Evolutionary conservation across 2,329 filamentous ascomycete genomes (phyloP).

Genomic region (Samsoniella hepiali): DNA sequence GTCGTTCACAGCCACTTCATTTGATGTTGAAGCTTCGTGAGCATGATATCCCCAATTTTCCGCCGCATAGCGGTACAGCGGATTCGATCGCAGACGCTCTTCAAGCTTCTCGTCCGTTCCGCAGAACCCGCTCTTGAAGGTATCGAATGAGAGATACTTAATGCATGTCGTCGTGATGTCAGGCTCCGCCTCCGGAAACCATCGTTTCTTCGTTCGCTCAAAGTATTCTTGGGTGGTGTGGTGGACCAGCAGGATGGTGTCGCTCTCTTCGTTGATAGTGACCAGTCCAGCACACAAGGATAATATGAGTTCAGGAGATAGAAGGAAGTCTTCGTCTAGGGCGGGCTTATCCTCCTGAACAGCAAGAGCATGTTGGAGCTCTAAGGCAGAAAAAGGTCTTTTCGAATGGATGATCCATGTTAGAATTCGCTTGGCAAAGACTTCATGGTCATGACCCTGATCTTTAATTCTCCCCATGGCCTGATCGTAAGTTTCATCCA

Average conservation of each 20-base stretch:
- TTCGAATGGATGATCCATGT: slow-evolving; percentile 37
- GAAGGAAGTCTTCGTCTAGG: slow-evolving; percentile 32
- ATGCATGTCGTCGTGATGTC: neutral
- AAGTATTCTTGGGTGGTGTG: slow-evolving; percentile 13
- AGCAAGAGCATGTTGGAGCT: slow-evolving; percentile 41
- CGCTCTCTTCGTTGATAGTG: slow-evolving; percentile 34
- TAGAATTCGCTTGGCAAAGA: slow-evolving; percentile 33
- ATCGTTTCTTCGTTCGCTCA: neutral
- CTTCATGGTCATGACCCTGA: slow-evolving; percentile 29
- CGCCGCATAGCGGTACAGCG: slow-evolving; percentile 19
- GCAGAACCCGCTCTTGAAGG: neutral
- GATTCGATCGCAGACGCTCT: slow-evolving; percentile 1
- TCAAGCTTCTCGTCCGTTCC: neutral
- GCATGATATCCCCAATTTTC: slow-evolving; percentile 20
- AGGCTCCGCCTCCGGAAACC: neutral
- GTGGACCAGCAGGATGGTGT: slow-evolving; percentile 35
- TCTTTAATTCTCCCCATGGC: slow-evolving; percentile 39
- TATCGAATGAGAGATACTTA: neutral
- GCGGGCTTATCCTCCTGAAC: slow-evolving; percentile 26
- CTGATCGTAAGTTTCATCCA: no score
- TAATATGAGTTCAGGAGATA: no score
- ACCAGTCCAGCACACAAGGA: slow-evolving; percentile 40
- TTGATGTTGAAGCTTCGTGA: neutral
- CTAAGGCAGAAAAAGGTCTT: slow-evolving; percentile 29
- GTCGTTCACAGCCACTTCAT: no score